These are phyloP conservation scores for Areca catechu DNA, from an alignment of 176 grass and related monocot genomes.

Conservation along the genomic window DNA sequence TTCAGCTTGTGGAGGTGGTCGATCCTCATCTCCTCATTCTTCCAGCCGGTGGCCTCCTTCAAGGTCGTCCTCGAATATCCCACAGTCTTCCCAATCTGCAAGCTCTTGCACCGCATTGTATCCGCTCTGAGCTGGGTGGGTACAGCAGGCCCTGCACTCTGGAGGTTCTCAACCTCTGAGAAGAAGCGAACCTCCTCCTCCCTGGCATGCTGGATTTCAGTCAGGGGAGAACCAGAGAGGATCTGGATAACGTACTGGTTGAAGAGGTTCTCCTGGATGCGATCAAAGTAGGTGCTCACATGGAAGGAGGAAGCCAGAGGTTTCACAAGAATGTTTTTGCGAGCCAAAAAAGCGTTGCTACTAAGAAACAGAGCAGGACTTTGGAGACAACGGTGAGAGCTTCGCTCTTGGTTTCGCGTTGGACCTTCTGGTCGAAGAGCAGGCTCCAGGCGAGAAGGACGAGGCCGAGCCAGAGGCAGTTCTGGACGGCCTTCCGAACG, in stretches of 20 bases:
- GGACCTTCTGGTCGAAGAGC: conserved; percentile 53
- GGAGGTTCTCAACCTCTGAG: conserved; percentile 47
- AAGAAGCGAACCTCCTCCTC: conserved; percentile 40
- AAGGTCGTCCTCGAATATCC: conserved; percentile 26
- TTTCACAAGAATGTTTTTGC: conserved; percentile 24
- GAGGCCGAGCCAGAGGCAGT: conserved; percentile 62
- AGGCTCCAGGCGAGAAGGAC: conserved; percentile 61
- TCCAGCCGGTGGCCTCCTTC: conserved; percentile 30
- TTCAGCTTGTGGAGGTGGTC: conserved; percentile 60
- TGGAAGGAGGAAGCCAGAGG: conserved; percentile 60
- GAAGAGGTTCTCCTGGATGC: conserved; percentile 74
- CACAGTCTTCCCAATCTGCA: background rate
- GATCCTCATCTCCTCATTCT: conserved; percentile 36
- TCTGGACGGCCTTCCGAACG: conserved; percentile 53
- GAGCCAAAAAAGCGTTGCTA: conserved; percentile 3
- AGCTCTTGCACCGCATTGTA: conserved; percentile 28
- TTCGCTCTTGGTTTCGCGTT: conserved; percentile 17
- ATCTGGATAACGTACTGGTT: conserved; percentile 69
- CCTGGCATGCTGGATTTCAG: conserved; percentile 21
- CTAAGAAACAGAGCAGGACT: too few relatives aligned
- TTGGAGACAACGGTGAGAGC: conserved; percentile 5
- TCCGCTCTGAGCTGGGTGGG: conserved; percentile 33
- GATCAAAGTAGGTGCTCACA: conserved; percentile 69
- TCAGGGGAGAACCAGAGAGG: conserved; percentile 46
- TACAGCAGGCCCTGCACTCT: conserved; percentile 37